These are phyloP conservation scores for Citrus glauca DNA, from an alignment of 345 rosid species.

Conservation along the genomic window DNA sequence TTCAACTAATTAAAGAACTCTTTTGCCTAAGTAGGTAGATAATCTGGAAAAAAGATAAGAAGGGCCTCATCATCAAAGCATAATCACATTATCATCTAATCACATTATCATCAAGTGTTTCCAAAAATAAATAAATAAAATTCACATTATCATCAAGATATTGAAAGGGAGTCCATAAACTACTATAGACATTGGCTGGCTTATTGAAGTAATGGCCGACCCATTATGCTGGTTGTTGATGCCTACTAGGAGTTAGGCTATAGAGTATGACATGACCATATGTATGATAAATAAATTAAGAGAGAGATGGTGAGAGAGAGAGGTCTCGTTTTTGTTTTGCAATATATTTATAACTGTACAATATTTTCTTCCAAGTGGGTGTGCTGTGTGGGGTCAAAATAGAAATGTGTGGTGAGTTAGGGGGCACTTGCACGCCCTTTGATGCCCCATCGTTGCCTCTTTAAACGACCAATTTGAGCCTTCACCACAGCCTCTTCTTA, in stretches of 20 bases:
- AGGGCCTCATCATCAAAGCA: constrained; percentile 1
- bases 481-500: constrained; percentile 27
- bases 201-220: constrained; percentile 35
- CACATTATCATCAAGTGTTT: background rate
- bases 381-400: constrained; percentile 27
- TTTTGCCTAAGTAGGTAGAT: constrained; percentile 15
- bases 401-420: constrained; percentile 48
- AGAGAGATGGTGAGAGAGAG: constrained; percentile 15
- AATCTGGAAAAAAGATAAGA: background rate
- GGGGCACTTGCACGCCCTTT: constrained; percentile 62
- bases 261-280: constrained; percentile 26
- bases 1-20: constrained; percentile 18
- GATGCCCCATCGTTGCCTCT: constrained; percentile 66
- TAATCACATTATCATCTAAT: too few species aligned
- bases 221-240: constrained; percentile 41
- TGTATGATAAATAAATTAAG: background rate
- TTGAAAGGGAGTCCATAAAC: constrained; percentile 16
- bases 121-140: too few species aligned
- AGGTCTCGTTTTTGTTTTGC: background rate
- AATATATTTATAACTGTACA: background rate
- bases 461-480: constrained; percentile 46
- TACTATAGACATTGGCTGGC: constrained; percentile 10
- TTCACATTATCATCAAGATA: constrained; percentile 4
- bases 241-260: constrained; percentile 25
- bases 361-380: constrained; percentile 18